Conservation (phyloP, 2,329 filamentous ascomycete genomes). For the Ascochyta koolunga region DNA sequence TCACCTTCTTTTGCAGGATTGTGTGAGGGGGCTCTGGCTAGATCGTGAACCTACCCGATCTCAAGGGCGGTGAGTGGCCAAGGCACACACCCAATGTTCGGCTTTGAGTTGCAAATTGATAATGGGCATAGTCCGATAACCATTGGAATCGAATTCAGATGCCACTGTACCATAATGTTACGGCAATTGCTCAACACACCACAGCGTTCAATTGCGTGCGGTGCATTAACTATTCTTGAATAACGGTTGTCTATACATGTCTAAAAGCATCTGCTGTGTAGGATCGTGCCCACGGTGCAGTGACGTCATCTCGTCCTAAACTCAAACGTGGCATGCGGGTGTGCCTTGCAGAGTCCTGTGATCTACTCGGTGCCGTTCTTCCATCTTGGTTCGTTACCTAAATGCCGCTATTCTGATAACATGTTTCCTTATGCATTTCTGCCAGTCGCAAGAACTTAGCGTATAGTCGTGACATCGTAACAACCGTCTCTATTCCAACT, state of each 20-base stretch:
- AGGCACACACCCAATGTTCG: background rate
- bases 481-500: slow-evolving; percentile 7
- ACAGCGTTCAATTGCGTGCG: slow-evolving; percentile 10
- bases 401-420: slow-evolving; percentile 11
- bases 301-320: slow-evolving; percentile 35
- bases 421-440: slow-evolving; percentile 17
- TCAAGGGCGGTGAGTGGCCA: slow-evolving; percentile 3
- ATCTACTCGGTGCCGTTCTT: slow-evolving; percentile 24
- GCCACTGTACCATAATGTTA: background rate
- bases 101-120: background rate
- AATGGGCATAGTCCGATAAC: background rate
- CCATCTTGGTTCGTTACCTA: slow-evolving; percentile 2
- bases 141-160: background rate
- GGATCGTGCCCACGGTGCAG: slow-evolving; percentile 7
- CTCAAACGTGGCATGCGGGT: slow-evolving; percentile 35
- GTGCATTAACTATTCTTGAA: background rate
- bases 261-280: background rate
- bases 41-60: slow-evolving; percentile 9
- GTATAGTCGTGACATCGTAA: slow-evolving; percentile 26
- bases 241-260: background rate
- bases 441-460: slow-evolving; percentile 23
- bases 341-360: slow-evolving; percentile 44
- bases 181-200: slow-evolving; percentile 16
- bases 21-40: slow-evolving; percentile 24
- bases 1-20: slow-evolving; percentile 16